Percentiles rank a stretch among this genome's conserved stretches.
These are phyloP conservation scores for Mycena rebaudengoi DNA, from an alignment of 768 basidiomycete species.

Conservation along the genomic window DNA sequence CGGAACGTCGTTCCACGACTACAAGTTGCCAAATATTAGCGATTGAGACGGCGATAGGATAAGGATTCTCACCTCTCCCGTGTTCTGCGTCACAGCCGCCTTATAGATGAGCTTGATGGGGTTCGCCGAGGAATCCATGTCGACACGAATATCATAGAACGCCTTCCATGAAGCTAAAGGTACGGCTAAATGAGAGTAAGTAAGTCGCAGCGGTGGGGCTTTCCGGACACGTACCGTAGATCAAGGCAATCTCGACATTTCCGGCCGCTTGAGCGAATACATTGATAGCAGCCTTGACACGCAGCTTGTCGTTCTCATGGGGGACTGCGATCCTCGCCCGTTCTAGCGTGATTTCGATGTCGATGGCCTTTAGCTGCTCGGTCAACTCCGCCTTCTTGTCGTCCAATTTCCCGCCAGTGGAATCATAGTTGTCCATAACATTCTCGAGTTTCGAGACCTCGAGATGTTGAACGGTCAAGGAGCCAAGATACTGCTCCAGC, in stretches of 20 bases:
- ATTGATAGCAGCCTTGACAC: conserved; percentile 23
- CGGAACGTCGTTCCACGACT: conserved; percentile 33
- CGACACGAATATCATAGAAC: conserved; percentile 32
- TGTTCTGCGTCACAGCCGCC: conserved; percentile 26
- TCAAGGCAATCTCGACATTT: conserved; percentile 30
- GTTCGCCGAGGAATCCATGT: conserved; percentile 23
- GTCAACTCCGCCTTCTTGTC: conserved; percentile 20
- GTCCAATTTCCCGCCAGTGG: conserved; percentile 22
- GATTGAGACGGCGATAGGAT: neutral
- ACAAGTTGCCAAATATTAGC: neutral
- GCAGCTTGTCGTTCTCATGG: conserved; percentile 21
- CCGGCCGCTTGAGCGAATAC: conserved; percentile 30
- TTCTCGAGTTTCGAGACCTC: conserved; percentile 23
- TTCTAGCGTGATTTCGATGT: conserved; percentile 20
- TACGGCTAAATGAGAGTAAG: conserved; percentile 18
- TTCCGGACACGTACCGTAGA: conserved; percentile 34
- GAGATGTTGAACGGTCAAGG: conserved; percentile 25
- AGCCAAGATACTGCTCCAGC: conserved; percentile 25
- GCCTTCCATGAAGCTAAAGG: conserved; percentile 28
- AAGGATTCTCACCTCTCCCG: conserved; percentile 30
- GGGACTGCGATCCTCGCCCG: neutral
- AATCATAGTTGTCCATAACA: conserved; percentile 27
- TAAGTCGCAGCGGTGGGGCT: neutral
- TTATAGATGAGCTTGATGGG: conserved; percentile 31
- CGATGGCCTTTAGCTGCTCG: conserved; percentile 19